These are phyloP conservation scores for Aspergillus oerlinghausenensis DNA, from an alignment of 2,329 filamentous ascomycete genomes.

Conservation along the genomic window DNA sequence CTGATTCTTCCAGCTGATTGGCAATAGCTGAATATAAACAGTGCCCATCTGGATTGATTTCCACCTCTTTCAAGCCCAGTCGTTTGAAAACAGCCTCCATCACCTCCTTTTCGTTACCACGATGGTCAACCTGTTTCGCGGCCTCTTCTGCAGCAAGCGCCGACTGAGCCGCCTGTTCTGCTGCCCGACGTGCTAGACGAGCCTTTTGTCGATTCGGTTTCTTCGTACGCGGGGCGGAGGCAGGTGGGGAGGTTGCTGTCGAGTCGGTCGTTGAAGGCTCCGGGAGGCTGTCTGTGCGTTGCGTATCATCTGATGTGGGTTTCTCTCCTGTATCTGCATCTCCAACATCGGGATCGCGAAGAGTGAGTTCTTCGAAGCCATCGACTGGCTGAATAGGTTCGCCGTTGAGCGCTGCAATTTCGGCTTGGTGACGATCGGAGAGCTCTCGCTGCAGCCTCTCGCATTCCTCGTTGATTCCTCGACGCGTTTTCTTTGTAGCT, in stretches of 20 bases:
- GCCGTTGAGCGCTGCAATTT: conserved; percentile 45
- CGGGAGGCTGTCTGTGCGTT: neutral
- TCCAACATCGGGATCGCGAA: conserved; percentile 23
- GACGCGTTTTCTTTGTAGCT: conserved; percentile 75
- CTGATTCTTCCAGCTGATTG: conserved; percentile 64
- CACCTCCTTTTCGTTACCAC: conserved; percentile 62
- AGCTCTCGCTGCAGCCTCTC: conserved; percentile 54
- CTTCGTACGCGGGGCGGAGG: conserved; percentile 41
- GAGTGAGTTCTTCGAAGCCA: conserved; percentile 28
- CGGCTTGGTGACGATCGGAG: conserved; percentile 50
- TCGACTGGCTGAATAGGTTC: conserved; percentile 21
- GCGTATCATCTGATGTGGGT: neutral
- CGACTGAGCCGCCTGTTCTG: conserved; percentile 69
- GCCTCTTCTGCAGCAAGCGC: conserved; percentile 71
- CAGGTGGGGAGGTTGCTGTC: conserved; percentile 4
- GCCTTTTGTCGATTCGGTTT: conserved; percentile 92
- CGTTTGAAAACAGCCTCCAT: conserved; percentile 66
- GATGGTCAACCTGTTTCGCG: conserved; percentile 65
- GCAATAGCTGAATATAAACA: conserved; percentile 91
- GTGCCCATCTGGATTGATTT: conserved; percentile 86
- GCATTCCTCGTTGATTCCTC: conserved; percentile 65
- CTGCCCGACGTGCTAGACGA: conserved; percentile 79
- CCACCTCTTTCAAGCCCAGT: conserved; percentile 65
- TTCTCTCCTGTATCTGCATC: conserved; percentile 1
- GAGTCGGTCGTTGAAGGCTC: neutral